A percentile compares a stretch with the other conserved stretches of the same genome.
Evolutionary conservation across 306 rosid species (phyloP).

Genomic region (Cicer bijugum): DNA sequence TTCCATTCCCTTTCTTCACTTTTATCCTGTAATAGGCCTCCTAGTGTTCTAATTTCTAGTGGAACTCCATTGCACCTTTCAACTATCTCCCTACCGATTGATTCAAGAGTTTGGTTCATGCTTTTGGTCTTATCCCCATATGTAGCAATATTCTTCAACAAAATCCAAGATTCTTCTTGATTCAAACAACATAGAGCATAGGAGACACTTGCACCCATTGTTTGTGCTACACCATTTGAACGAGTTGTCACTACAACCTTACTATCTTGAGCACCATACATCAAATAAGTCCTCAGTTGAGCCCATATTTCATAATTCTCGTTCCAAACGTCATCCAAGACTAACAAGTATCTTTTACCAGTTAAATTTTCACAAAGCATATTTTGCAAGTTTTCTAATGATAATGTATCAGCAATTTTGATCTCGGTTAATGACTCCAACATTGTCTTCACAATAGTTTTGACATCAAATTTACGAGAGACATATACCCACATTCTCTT

Average conservation of each 20-base stretch:
- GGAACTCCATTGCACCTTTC: slow-evolving; percentile 35
- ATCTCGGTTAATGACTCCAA: not conserved
- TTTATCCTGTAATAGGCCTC: slow-evolving; percentile 8
- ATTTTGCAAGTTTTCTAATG: not conserved
- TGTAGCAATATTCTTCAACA: slow-evolving; percentile 8
- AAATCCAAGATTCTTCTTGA: slow-evolving; percentile 2
- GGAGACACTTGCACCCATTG: not conserved
- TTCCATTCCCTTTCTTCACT: slow-evolving; percentile 21
- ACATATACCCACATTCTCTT: slow-evolving; percentile 14
- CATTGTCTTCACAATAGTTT: not conserved
- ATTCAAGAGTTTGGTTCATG: not conserved
- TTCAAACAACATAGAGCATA: not conserved
- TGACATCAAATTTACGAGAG: slow-evolving; percentile 16
- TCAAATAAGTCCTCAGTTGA: slow-evolving; percentile 17
- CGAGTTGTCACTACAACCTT: slow-evolving; percentile 32
- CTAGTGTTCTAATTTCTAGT: slow-evolving; percentile 15
- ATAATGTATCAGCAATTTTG: not conserved
- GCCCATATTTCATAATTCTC: not conserved
- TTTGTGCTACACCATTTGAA: not conserved
- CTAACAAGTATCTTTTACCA: slow-evolving; percentile 9
- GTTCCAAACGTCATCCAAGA: slow-evolving; percentile 8
- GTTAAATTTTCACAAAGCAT: not conserved
- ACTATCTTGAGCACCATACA: slow-evolving; percentile 31
- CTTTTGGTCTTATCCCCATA: not conserved
- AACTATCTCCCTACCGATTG: slow-evolving; percentile 27